Evolutionary conservation across 495 filamentous ascomycete species (phyloP).

Genomic region (Penicillium desertorum): DNA sequence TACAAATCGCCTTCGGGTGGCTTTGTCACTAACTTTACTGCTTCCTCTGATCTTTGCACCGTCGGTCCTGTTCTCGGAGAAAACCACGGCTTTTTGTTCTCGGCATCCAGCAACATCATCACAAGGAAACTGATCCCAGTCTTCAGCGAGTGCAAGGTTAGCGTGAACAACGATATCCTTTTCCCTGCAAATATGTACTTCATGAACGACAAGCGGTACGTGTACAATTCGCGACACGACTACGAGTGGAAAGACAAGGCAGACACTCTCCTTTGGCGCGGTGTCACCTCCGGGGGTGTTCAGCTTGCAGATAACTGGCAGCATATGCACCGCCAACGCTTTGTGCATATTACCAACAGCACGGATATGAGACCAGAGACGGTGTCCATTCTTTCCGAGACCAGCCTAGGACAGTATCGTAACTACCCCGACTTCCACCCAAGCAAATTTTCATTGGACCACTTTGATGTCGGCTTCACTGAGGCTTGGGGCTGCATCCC

Average conservation of each 20-base stretch:
- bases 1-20: constrained; percentile 48
- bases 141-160: constrained; percentile 75
- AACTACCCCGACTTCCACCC: constrained; percentile 32
- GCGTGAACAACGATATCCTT: constrained; percentile 76
- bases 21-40: constrained; percentile 64
- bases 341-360: constrained; percentile 56
- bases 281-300: constrained; percentile 49
- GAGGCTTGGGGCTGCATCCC: constrained; percentile 42
- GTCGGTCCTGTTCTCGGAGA: constrained; percentile 51
- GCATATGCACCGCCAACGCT: constrained; percentile 48
- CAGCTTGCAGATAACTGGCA: constrained; percentile 36
- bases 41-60: constrained; percentile 64
- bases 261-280: constrained; percentile 50
- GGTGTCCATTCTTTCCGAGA: constrained; percentile 23
- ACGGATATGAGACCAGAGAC: constrained; percentile 48
- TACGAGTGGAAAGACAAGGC: constrained; percentile 42
- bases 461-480: constrained; percentile 47
- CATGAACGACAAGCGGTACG: constrained; percentile 68
- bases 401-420: constrained; percentile 21
- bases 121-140: constrained; percentile 60
- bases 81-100: constrained; percentile 70
- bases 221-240: constrained; percentile 40
- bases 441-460: constrained; percentile 29
- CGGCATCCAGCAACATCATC: constrained; percentile 53
- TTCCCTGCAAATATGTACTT: constrained; percentile 78